Percentiles rank a stretch among this genome's conserved stretches.
These are phyloP conservation scores for Podaxis mareebaensis DNA, from an alignment of 768 basidiomycete species.

Conservation along the genomic window DNA sequence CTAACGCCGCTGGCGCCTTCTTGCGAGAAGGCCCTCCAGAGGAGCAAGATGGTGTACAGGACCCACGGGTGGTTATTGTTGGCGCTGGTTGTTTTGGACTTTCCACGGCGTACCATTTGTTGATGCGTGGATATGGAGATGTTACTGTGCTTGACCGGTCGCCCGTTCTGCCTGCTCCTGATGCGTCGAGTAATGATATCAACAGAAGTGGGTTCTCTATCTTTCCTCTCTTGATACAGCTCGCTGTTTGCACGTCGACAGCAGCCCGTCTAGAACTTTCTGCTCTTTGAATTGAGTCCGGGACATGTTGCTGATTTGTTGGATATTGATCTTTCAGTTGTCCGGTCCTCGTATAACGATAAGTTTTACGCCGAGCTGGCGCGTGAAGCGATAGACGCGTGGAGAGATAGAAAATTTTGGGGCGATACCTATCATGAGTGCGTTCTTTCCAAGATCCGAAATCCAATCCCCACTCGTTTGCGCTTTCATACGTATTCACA, in stretches of 20 bases:
- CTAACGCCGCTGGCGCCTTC: neutral
- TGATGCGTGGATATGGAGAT: conserved; percentile 64
- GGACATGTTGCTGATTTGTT: neutral
- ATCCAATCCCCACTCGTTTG: neutral
- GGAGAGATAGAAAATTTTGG: conserved; percentile 71
- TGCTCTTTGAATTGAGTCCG: neutral
- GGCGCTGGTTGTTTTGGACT: conserved; percentile 88
- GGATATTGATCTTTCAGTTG: conserved; percentile 43
- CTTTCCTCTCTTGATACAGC: neutral
- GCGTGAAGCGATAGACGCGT: conserved; percentile 72
- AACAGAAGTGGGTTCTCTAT: conserved; percentile 42
- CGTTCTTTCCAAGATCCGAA: conserved; percentile 30
- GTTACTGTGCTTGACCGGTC: conserved; percentile 81
- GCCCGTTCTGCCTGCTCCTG: conserved; percentile 68
- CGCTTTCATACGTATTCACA: conserved; percentile 1
- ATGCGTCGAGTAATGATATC: conserved; percentile 69
- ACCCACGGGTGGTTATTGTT: conserved; percentile 53
- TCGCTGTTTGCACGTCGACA: neutral
- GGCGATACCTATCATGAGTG: conserved; percentile 83
- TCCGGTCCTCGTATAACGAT: conserved; percentile 75
- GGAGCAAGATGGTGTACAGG: conserved; percentile 15
- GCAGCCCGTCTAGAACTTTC: neutral
- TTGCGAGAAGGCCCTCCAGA: neutral
- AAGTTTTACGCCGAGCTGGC: conserved; percentile 69
- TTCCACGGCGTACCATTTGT: conserved; percentile 81